Evolutionary conservation across 2,329 filamentous ascomycete species (phyloP).

Genomic region (Xylaria sp.): DNA sequence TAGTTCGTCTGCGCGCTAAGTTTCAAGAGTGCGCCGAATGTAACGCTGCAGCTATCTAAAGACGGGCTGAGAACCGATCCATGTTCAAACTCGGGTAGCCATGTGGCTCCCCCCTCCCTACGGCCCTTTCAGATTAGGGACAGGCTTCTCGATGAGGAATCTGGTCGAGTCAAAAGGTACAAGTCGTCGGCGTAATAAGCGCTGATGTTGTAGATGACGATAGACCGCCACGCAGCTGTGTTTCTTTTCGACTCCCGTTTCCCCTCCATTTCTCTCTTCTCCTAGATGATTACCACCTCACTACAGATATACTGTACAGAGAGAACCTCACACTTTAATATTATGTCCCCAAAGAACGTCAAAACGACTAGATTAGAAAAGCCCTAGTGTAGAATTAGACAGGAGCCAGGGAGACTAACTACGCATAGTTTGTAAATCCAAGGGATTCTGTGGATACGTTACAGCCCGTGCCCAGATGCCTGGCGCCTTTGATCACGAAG

Average conservation of each 20-base stretch:
- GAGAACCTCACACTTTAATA: neutral
- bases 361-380: neutral
- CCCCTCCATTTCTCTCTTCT: neutral
- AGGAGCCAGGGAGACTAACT: no score
- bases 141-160: conserved; percentile 27
- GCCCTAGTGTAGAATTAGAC: neutral
- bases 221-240: conserved; percentile 8
- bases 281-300: no score
- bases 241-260: neutral
- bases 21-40: conserved; percentile 29
- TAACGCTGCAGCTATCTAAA: conserved; percentile 25
- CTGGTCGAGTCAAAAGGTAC: neutral
- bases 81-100: conserved; percentile 25
- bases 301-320: conserved; percentile 5
- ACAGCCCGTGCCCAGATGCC: neutral
- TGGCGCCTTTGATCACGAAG: neutral
- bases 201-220: conserved; percentile 16
- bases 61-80: conserved; percentile 17
- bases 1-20: conserved; percentile 8
- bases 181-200: conserved; percentile 11
- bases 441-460: neutral
- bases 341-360: neutral
- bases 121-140: conserved; percentile 19
- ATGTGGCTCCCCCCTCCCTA: conserved; percentile 22
- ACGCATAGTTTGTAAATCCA: neutral